phyloP scores from a whole-genome alignment of 371 early-diverging fungal species.

The Gilbertella persicaria region DNA sequence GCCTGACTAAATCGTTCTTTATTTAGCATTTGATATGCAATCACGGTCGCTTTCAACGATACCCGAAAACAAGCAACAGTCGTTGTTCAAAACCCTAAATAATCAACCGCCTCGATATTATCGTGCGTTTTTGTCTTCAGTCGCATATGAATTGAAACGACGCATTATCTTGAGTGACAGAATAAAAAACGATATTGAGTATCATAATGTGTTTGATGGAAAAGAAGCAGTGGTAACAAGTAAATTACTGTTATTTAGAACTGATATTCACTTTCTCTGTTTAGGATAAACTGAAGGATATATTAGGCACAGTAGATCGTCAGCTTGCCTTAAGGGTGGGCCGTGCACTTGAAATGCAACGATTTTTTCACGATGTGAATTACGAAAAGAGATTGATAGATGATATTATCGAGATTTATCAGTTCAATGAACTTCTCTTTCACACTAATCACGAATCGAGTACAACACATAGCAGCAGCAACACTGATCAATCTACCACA shows the following conservation, averaged over 20 bases:
- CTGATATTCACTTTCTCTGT: neutral
- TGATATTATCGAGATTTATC: constrained; percentile 63
- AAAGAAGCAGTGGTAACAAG: constrained; percentile 74
- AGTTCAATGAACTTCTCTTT: constrained; percentile 49
- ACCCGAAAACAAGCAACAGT: constrained; percentile 9
- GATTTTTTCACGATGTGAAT: constrained; percentile 72
- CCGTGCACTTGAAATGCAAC: constrained; percentile 72
- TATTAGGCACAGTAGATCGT: constrained; percentile 67
- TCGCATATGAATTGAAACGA: constrained; percentile 71
- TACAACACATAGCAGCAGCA: constrained; percentile 6
- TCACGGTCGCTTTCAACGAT: constrained; percentile 1
- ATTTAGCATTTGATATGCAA: neutral
- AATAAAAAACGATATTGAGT: constrained; percentile 76
- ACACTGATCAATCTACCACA: neutral
- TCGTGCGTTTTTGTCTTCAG: constrained; percentile 78
- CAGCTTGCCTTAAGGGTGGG: constrained; percentile 69
- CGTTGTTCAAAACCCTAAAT: neutral
- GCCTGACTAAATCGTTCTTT: neutral
- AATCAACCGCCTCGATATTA: constrained; percentile 31
- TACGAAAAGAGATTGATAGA: constrained; percentile 69
- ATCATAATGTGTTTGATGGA: constrained; percentile 80
- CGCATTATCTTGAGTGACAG: constrained; percentile 51
- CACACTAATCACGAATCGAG: constrained; percentile 17
- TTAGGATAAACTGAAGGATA: constrained; percentile 61
- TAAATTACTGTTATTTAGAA: no score